phyloP scores from a whole-genome alignment of 1,139 yeast genomes.

The Pichia sp. region DNA sequence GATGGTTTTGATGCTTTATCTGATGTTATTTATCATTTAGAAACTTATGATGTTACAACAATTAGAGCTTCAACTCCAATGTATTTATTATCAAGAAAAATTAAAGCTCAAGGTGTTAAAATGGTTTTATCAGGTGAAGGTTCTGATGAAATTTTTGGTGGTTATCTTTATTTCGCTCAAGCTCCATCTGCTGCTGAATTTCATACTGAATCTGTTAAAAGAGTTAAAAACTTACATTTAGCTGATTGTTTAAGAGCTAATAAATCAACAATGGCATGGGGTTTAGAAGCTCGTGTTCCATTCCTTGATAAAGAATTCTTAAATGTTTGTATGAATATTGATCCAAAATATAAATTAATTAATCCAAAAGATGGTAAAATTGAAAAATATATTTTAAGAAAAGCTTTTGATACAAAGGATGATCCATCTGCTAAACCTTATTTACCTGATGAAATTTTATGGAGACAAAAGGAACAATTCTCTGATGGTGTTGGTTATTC shows the following conservation, averaged over 20 bases:
- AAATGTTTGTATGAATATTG: conserved; percentile 89
- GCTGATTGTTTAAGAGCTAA: conserved; percentile 98
- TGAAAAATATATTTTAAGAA: conserved; percentile 92
- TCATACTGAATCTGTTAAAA: conserved; percentile 90
- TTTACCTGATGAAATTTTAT: conserved; percentile 90
- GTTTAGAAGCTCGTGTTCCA: conserved; percentile 98
- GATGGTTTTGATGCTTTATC: conserved; percentile 94
- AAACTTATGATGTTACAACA: conserved; percentile 97
- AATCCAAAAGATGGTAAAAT: conserved; percentile 61
- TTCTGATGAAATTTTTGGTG: conserved; percentile 97
- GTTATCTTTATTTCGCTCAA: conserved; percentile 92
- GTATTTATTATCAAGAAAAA: conserved; percentile 92
- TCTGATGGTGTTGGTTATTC: conserved; percentile 99
- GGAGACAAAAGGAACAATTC: conserved; percentile 99
- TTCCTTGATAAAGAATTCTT: conserved; percentile 92
- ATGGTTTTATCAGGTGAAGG: conserved; percentile 99
- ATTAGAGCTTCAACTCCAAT: conserved; percentile 99
- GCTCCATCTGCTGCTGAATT: conserved; percentile 91
- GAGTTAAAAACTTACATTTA: conserved; percentile 94
- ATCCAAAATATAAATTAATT: conserved; percentile 88
- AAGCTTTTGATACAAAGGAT: conserved; percentile 88
- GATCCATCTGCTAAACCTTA: conserved; percentile 69
- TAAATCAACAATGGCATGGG: conserved; percentile 99
- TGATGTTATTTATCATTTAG: conserved; percentile 93
- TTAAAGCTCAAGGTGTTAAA: conserved; percentile 98